Evolutionary conservation across 768 basidiomycete genomes (phyloP), one percentile per base, ranked within the genome.

Genomic region (Grammothele lineata): DNA sequence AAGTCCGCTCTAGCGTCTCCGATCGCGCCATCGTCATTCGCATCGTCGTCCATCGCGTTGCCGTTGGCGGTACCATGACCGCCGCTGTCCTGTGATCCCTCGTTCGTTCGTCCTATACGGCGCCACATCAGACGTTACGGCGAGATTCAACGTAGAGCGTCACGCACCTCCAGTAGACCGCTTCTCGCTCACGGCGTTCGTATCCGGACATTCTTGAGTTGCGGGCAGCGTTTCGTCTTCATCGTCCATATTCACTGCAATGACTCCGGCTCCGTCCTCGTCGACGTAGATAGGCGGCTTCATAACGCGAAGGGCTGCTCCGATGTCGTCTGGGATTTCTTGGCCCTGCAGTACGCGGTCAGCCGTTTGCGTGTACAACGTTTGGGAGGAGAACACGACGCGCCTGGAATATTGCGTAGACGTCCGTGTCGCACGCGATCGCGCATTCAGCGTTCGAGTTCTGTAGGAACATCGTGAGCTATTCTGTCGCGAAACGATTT

Each of bases 261-360:
- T 1, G 22, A 11, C 12, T 21, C 9, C 19, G 51, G 47, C 43
- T 37, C 50, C 47, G 7, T 49, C 40, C 21, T 48, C 43, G 21
- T 40, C 48, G 3, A 56, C 41, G 10, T 56, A 47, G 15, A 56
- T 50, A 4, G 25, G 9, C 14, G 54, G 54, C 37, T 37, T 35
- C 3, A 40, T 12, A 3, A 9, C 33, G 21, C 32, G 38, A 1
- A 56, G 32, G 7, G 44, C 38, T 0, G 30, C 43, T 9, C 17
- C 21, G 1, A 47, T 26, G 26, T 47, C 50, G 9, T 38, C 46
- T 5, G 49, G 54, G 12, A 43, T 36, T 5, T 42, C 48, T 5
- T 33, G 19, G 5, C 24, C 35, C 12, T 46, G 8, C 2, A 11
- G 4, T 9, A 22, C 3, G 1, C 10, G 39, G n/a, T n/a, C n/a